Percentiles rank a stretch among this genome's conserved stretches.
These are phyloP conservation scores for Diplosphaera chodatii DNA, from an alignment of 139 green algal genomes.

Conservation along the genomic window DNA sequence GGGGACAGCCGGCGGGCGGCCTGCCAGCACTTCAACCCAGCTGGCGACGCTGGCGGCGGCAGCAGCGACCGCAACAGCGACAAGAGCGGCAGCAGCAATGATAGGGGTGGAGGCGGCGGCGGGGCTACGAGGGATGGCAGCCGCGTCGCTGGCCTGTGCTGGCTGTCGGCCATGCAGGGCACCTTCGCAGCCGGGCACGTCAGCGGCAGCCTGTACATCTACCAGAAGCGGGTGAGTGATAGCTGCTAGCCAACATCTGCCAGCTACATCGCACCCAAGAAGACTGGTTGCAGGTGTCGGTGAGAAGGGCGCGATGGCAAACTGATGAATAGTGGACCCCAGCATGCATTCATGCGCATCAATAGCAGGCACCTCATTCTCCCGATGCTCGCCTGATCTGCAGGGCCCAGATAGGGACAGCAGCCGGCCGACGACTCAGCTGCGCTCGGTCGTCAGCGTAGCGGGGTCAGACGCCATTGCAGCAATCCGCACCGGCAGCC, in stretches of 20 bases:
- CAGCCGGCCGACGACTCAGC: conserved; percentile 15
- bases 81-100: too few relatives aligned
- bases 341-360: too few relatives aligned
- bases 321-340: too few relatives aligned
- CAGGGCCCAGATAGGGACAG: conserved; percentile 7
- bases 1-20: conserved; percentile 26
- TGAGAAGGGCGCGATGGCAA: too few relatives aligned
- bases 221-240: conserved; percentile 59
- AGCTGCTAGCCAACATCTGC: too few relatives aligned
- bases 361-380: too few relatives aligned
- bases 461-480: conserved; percentile 9
- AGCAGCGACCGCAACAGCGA: conserved; percentile 1
- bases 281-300: too few relatives aligned
- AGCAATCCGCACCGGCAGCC: conserved; percentile 25
- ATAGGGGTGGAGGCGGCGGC: too few relatives aligned
- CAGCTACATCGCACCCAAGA: too few relatives aligned
- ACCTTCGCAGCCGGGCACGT: conserved; percentile 50
- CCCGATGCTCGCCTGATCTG: too few relatives aligned
- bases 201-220: conserved; percentile 58
- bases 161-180: conserved; percentile 39
- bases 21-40: conserved; percentile 30
- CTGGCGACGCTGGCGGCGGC: too few relatives aligned
- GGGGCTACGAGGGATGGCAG: conserved; percentile 9
- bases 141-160: conserved; percentile 41
- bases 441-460: conserved; percentile 5